Conservation (phyloP, 2,329 filamentous ascomycete genomes). For the Fusarium annulatum region DNA sequence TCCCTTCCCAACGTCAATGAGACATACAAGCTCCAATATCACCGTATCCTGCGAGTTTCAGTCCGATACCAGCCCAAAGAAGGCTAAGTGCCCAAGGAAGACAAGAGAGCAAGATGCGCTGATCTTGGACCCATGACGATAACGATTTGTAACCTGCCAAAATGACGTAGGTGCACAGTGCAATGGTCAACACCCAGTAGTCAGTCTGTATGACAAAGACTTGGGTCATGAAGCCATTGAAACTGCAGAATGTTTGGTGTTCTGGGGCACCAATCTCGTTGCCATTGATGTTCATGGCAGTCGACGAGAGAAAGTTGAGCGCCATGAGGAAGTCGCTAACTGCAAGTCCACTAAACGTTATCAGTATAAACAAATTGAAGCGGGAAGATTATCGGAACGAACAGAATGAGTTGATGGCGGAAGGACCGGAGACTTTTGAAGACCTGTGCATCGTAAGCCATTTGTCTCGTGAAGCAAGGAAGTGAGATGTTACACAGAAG, state of each 20-base stretch:
- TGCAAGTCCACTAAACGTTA: rapidly evolving
- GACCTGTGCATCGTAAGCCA: background rate
- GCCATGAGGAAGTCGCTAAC: background rate
- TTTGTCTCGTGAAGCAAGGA: rapidly evolving
- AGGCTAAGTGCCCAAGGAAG: background rate
- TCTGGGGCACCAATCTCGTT: background rate
- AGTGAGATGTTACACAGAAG: background rate
- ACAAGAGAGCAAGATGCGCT: background rate
- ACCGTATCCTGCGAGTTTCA: background rate
- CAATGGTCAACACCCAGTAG: background rate
- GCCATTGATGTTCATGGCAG: background rate
- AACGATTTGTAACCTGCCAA: background rate
- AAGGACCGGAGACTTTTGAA: background rate
- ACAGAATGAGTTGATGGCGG: background rate
- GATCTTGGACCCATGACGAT: background rate
- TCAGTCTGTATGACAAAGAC: background rate
- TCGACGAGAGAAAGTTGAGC: background rate
- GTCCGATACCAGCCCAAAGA: background rate
- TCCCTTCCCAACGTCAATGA: rapidly evolving
- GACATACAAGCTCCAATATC: background rate
- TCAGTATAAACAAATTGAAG: background rate
- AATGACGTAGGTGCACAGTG: background rate
- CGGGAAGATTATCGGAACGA: rapidly evolving
- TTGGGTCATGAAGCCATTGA: background rate
- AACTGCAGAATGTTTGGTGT: background rate